A percentile compares a stretch with the other conserved stretches of the same genome.
Conservation (phyloP, 2,329 filamentous ascomycete species). For the Sclerotinia sclerotiorum region DNA sequence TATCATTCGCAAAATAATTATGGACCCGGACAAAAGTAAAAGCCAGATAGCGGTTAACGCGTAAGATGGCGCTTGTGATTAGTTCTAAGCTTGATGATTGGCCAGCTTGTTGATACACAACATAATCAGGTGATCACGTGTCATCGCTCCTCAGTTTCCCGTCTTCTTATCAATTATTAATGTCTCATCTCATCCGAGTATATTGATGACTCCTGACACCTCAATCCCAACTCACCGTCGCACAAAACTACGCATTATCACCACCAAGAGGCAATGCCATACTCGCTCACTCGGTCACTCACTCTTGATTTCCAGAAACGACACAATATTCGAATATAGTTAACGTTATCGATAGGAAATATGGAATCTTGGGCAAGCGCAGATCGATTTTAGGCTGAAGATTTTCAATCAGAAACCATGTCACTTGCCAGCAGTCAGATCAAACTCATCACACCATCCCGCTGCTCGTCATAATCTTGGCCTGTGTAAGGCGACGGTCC, state of each 20-base stretch:
- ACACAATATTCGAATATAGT: neutral
- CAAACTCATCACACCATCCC: slow-evolving; percentile 6
- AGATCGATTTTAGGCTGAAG: neutral
- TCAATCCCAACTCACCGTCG: neutral
- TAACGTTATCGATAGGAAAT: neutral
- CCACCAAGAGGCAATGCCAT: neutral
- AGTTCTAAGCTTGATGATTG: neutral
- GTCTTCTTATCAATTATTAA: too few relatives aligned
- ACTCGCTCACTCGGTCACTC: neutral
- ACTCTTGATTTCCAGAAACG: neutral
- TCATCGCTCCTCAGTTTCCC: neutral
- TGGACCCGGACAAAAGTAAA: neutral
- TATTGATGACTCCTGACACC: slow-evolving; percentile 12
- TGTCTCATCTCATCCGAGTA: neutral
- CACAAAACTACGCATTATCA: neutral
- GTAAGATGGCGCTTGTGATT: slow-evolving; percentile 23
- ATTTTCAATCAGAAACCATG: slow-evolving; percentile 1
- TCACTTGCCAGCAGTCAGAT: slow-evolving; percentile 19
- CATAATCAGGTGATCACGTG: slow-evolving; percentile 15
- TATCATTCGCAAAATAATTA: slow-evolving; percentile 1
- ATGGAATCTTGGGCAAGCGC: slow-evolving; percentile 1
- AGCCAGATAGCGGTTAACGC: slow-evolving; percentile 23
- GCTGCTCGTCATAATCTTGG: neutral
- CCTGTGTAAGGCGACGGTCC: slow-evolving; percentile 7
- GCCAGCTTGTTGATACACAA: neutral